Conservation (phyloP, 495 filamentous ascomycete species). For the Stereocaulon alpinum region DNA sequence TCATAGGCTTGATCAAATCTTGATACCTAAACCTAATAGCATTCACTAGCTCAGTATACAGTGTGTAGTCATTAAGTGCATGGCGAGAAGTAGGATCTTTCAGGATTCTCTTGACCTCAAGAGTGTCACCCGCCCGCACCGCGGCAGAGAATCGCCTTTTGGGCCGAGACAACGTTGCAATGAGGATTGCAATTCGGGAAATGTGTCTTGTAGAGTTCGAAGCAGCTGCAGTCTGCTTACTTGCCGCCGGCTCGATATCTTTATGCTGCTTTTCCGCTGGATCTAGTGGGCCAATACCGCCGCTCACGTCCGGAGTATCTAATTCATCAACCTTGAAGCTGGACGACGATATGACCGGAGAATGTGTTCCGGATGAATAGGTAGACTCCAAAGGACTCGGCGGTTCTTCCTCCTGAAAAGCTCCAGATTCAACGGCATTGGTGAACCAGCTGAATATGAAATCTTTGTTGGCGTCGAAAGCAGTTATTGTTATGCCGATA, state of each 20-base stretch:
- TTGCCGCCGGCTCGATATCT: background rate
- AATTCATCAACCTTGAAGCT: background rate
- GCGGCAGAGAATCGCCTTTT: background rate
- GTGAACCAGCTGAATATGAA: conserved; percentile 28
- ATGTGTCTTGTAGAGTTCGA: background rate
- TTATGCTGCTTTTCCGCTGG: background rate
- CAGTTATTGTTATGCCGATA: conserved; percentile 27
- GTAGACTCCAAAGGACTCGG: background rate
- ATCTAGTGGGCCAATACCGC: background rate
- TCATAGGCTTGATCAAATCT: background rate
- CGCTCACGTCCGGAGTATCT: background rate
- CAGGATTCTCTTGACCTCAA: background rate
- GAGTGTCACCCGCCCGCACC: background rate
- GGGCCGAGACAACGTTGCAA: background rate
- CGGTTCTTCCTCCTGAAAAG: conserved; percentile 20
- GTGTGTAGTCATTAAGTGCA: background rate
- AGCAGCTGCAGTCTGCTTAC: background rate
- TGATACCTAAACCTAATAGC: background rate
- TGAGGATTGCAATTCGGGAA: background rate
- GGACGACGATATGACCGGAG: background rate
- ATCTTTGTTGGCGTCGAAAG: conserved; percentile 26
- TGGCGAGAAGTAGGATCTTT: background rate
- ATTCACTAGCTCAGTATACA: background rate
- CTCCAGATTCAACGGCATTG: conserved; percentile 21
- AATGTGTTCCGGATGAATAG: background rate